phyloP scores from a whole-genome alignment of 192 early-diverging fungal species.

The Gorgonomyces haynaldii region DNA sequence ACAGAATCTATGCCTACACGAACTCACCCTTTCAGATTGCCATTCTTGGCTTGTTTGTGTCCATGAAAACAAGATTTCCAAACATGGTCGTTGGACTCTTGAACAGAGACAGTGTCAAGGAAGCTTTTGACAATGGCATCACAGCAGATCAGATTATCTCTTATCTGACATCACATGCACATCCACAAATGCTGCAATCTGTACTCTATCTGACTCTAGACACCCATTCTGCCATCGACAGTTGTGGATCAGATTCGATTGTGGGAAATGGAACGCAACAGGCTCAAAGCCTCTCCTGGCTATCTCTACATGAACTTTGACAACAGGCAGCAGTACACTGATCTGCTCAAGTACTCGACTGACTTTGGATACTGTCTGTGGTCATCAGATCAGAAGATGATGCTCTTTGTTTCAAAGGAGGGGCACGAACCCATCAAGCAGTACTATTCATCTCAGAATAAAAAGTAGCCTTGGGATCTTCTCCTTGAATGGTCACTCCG shows the following conservation, averaged over 20 bases:
- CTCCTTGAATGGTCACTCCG: no score
- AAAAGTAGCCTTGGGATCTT: background rate
- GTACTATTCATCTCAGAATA: constrained; percentile 6
- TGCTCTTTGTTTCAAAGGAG: constrained; percentile 63
- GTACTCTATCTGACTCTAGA: constrained; percentile 21
- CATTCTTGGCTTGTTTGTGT: constrained; percentile 79
- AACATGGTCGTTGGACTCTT: constrained; percentile 87
- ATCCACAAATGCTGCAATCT: constrained; percentile 79
- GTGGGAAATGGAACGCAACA: constrained; percentile 92
- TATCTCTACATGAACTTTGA: constrained; percentile 71
- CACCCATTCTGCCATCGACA: constrained; percentile 74
- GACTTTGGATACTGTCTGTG: constrained; percentile 68
- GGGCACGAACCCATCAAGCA: constrained; percentile 57
- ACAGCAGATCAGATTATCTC: constrained; percentile 92
- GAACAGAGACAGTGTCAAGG: constrained; percentile 74
- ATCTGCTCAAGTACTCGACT: constrained; percentile 61
- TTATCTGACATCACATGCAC: constrained; percentile 79
- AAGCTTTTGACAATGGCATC: constrained; percentile 76
- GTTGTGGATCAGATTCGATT: constrained; percentile 91
- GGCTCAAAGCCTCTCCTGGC: constrained; percentile 38
- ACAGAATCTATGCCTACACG: constrained; percentile 88
- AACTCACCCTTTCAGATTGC: constrained; percentile 89
- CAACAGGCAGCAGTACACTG: constrained; percentile 58
- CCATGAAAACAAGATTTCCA: constrained; percentile 68
- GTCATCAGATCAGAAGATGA: constrained; percentile 53